Evolutionary conservation across 805 yeast species (phyloP).

Genomic region (Starmerella geochares): DNA sequence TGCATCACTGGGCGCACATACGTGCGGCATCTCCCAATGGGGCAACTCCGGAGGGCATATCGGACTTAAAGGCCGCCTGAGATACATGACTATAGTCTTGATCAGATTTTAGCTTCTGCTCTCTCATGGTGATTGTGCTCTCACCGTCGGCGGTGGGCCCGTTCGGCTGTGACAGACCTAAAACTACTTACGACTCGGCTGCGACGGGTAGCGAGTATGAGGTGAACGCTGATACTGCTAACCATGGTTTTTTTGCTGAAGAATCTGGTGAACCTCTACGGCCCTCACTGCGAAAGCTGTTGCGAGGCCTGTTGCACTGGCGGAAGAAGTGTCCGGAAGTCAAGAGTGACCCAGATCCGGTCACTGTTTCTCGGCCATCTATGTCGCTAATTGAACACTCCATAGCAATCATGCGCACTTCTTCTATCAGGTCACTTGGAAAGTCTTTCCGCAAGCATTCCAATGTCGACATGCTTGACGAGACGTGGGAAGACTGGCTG

Average conservation of each 20-base stretch:
- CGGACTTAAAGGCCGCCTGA: neutral
- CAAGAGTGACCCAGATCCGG: neutral
- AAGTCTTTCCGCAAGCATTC: constrained; percentile 4
- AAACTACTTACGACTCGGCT: too few species aligned
- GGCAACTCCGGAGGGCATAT: neutral
- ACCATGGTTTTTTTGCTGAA: neutral
- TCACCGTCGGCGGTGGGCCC: neutral
- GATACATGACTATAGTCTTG: neutral
- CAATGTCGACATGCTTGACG: constrained; percentile 16
- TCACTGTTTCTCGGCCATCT: neutral
- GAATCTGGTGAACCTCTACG: neutral
- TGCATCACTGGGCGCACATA: neutral
- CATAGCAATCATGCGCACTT: constrained; percentile 5
- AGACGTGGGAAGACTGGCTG: constrained; percentile 26
- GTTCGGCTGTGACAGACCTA: neutral
- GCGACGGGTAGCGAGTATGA: neutral
- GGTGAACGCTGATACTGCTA: neutral
- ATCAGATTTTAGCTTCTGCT: neutral
- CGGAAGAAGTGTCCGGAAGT: constrained; percentile 1
- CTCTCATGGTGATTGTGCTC: neutral
- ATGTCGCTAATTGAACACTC: constrained; percentile 7
- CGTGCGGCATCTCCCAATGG: neutral
- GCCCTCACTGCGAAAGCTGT: neutral
- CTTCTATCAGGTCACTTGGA: constrained; percentile 5
- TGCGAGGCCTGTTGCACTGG: neutral